These are phyloP conservation scores for Aaosphaeria arxii DNA, from an alignment of 2,329 filamentous ascomycete genomes.

Conservation along the genomic window DNA sequence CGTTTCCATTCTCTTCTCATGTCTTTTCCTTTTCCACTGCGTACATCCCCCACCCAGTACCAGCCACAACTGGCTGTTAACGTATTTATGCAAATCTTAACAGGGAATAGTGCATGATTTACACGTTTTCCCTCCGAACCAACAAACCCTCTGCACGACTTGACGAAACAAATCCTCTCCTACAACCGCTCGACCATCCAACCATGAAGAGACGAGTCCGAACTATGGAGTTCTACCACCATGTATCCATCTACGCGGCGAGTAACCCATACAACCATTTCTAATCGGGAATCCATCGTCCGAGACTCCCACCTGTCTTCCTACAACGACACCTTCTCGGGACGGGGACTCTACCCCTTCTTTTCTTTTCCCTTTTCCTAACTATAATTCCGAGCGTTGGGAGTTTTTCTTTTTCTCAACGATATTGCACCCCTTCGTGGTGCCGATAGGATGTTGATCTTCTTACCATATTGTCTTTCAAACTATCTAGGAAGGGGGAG, in stretches of 20 bases:
- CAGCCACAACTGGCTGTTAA: slow-evolving; percentile 6
- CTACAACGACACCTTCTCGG: background rate
- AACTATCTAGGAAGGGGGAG: no score
- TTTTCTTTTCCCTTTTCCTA: background rate
- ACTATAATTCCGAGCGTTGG: slow-evolving; percentile 10
- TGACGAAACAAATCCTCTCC: background rate
- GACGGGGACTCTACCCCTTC: no score
- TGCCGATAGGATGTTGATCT: no score
- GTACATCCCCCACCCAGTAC: background rate
- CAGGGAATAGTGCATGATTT: slow-evolving; percentile 21
- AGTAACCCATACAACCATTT: no score
- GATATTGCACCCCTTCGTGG: no score
- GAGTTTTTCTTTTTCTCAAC: slow-evolving; percentile 1
- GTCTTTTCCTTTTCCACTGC: slow-evolving; percentile 1
- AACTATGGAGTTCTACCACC: no score
- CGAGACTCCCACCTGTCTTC: background rate
- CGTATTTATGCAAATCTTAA: slow-evolving; percentile 16
- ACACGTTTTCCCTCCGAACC: background rate
- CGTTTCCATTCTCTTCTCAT: no score
- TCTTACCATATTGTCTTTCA: no score
- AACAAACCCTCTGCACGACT: background rate
- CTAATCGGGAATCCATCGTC: no score
- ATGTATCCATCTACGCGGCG: no score
- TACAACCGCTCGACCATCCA: no score
- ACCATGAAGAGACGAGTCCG: no score